A percentile compares a stretch with the other conserved stretches of the same genome.
These are phyloP conservation scores for Xylaria telfairii DNA, from an alignment of 495 filamentous ascomycete species.

Conservation along the genomic window DNA sequence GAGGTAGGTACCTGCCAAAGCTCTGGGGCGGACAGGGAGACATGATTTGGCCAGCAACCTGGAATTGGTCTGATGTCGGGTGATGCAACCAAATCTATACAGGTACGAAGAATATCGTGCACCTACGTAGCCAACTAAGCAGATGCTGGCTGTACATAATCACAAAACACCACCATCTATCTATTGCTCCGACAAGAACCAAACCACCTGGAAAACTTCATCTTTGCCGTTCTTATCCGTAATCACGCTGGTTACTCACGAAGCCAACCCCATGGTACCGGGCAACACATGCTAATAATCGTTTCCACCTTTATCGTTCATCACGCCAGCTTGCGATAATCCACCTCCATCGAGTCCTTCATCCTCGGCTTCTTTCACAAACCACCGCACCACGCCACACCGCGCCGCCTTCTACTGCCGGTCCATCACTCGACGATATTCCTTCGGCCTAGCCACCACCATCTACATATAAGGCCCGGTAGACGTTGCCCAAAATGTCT, in stretches of 20 bases:
- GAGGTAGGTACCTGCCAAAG: not conserved
- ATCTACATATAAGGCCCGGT: slow-evolving; percentile 15
- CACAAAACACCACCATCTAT: slow-evolving; percentile 21
- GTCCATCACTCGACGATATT: not conserved
- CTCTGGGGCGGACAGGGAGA: not conserved
- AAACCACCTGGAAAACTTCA: slow-evolving; percentile 10
- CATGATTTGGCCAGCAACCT: slow-evolving; percentile 3
- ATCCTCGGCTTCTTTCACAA: not conserved
- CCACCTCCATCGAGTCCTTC: not conserved
- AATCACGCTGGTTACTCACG: not conserved
- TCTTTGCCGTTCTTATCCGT: not conserved
- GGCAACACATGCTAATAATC: not conserved
- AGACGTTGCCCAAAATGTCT: slow-evolving; percentile 69
- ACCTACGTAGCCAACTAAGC: slow-evolving; percentile 13
- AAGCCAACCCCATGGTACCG: not conserved
- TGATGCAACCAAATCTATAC: slow-evolving; percentile 5
- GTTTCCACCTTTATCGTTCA: not conserved
- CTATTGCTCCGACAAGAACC: not conserved
- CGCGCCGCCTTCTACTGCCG: slow-evolving; percentile 3
- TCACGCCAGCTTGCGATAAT: slow-evolving; percentile 21
- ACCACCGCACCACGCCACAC: not conserved
- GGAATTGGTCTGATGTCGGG: slow-evolving; percentile 13
- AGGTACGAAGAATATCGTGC: not conserved
- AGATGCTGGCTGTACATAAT: slow-evolving; percentile 12
- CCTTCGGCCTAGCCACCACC: not conserved